Base-by-base conservation (phyloP, 345 rosid species). In the Lumnitzera racemosa region DNA sequence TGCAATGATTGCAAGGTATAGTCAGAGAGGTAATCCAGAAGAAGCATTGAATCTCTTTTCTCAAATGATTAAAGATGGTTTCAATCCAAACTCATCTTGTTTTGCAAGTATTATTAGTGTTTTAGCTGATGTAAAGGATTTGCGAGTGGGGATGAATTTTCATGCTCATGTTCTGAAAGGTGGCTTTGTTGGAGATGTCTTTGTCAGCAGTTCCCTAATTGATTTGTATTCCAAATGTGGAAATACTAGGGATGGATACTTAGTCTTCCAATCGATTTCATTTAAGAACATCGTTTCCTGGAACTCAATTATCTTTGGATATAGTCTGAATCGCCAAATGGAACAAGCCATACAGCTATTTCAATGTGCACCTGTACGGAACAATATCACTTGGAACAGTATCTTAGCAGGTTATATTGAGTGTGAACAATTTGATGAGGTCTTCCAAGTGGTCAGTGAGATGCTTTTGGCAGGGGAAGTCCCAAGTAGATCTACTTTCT, bases 251-350 rank as follows among this genome's bases (percentile, higher is more conserved):
- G 70, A 69, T 31, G 87, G 76, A n/a, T 69, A 77, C 48, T 27
- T 67, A 50, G 65, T 81, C 51, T 82, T 81, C 13, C 75, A 80
- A 57, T 70, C 70, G 0, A 63, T 67, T n/a, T 17, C 46, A 23
- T 65, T 55, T 43, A 81, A 72, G 63, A 79, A 62, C 55, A 77
- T 70, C 16, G 83, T 81, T 58, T 74, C 70, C 24, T 74, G 85
- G 85, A 84, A 82, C 61, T 65, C 81, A 46, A 80, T 84, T 82
- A 56, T 81, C 25, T 56, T 73, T 29, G 85, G 90, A 27, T 84
- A 84, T 46, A 63, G 82, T 54, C 29, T 71, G 61, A 74, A 76
- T 61, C 77, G 83, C 31, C 74, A 69, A 27, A 67, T 78, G 71
- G 72, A 76, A 63, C 87, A 76, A 69, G 90, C 87, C 5, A 58